Conservation (phyloP, 2,329 filamentous ascomycete genomes). For the Xylaria sp. region DNA sequence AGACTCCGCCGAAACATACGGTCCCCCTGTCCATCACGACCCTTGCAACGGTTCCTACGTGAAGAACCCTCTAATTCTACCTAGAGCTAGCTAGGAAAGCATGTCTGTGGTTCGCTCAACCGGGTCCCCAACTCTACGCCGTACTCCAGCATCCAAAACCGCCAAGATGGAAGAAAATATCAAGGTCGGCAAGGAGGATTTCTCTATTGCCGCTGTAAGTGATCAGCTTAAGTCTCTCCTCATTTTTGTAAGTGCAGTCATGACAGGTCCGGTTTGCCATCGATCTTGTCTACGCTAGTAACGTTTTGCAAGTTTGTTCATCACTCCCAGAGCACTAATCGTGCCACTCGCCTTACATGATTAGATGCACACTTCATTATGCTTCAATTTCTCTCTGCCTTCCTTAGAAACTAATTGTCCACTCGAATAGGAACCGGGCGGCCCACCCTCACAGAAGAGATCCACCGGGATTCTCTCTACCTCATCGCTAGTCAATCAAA, state of each 20-base stretch:
- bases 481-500: conserved; percentile 67
- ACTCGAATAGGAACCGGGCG: conserved; percentile 43
- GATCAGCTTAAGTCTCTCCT: conserved; percentile 46
- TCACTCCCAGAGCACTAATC: neutral
- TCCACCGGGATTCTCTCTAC: conserved; percentile 61
- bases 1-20: conserved; percentile 30
- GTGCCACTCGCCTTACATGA: neutral
- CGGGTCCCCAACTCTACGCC: conserved; percentile 57
- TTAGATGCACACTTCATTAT: neutral
- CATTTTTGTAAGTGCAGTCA: conserved; percentile 48
- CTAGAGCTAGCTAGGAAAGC: conserved; percentile 32
- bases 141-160: conserved; percentile 50
- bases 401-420: conserved; percentile 14
- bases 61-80: conserved; percentile 9
- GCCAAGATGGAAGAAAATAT: conserved; percentile 53
- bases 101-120: conserved; percentile 57
- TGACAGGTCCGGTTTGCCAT: conserved; percentile 15
- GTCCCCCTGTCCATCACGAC: conserved; percentile 21
- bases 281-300: neutral
- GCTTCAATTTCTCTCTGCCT: neutral
- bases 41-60: conserved; percentile 11
- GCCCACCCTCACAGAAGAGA: conserved; percentile 53
- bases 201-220: conserved; percentile 50
- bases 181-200: conserved; percentile 53
- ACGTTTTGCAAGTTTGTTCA: neutral